These are phyloP conservation scores for Physcomitrellopsis africana DNA, from an alignment of 225 moss, liverwort and hornwort genomes.

Conservation along the genomic window DNA sequence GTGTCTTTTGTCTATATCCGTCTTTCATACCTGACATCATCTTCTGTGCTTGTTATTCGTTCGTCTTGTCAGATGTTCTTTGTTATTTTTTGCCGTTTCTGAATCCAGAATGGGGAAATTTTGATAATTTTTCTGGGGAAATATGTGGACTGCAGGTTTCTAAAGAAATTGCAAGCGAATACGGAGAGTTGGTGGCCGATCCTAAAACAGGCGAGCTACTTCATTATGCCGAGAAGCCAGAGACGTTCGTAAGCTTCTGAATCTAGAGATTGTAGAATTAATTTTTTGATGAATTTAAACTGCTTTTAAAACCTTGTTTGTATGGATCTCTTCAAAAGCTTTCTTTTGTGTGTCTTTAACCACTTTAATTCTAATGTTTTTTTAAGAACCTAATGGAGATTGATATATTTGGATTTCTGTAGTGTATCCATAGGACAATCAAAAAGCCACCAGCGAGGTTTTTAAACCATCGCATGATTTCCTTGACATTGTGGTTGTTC, in stretches of 20 bases:
- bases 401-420: background rate
- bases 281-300: background rate
- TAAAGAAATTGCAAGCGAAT: constrained; percentile 88
- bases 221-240: constrained; percentile 97
- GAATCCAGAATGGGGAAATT: background rate
- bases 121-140: constrained; percentile 17
- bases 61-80: background rate
- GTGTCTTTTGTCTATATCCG: background rate
- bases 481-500: constrained; percentile 43
- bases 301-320: background rate
- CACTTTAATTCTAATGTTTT: background rate
- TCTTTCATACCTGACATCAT: constrained; percentile 3
- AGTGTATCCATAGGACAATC: background rate
- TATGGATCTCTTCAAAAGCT: constrained; percentile 2
- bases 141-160: constrained; percentile 67
- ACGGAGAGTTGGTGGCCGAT: constrained; percentile 97
- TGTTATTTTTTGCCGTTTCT: constrained; percentile 17
- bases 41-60: background rate
- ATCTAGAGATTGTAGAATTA: constrained; percentile 15
- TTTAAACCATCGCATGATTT: constrained; percentile 24
- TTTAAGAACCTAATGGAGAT: background rate
- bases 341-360: background rate
- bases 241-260: constrained; percentile 80
- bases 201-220: constrained; percentile 79
- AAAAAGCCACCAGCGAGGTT: constrained; percentile 18